These are phyloP conservation scores for Trypanosoma avium DNA, from an alignment of 208 protist species.

Conservation along the genomic window DNA sequence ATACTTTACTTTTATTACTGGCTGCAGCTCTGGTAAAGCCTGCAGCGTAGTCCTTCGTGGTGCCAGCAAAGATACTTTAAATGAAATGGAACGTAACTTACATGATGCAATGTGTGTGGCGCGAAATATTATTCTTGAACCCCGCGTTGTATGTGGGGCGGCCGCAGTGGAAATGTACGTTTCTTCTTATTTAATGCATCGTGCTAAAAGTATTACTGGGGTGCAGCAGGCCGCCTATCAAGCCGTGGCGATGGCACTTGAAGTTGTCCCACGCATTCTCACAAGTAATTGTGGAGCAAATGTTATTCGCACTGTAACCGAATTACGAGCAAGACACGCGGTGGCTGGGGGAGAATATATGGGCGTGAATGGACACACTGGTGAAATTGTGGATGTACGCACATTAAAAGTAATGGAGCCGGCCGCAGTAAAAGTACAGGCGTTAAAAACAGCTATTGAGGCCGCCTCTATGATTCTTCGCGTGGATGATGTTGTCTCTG, in stretches of 20 bases:
- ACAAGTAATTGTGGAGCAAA: constrained; percentile 99
- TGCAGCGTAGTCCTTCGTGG: constrained; percentile 99
- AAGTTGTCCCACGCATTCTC: constrained; percentile 98
- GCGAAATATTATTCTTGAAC: constrained; percentile 98
- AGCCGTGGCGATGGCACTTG: constrained; percentile 94
- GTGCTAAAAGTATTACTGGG: constrained; percentile 95
- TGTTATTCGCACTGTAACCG: constrained; percentile 97
- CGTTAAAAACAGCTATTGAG: constrained; percentile 98
- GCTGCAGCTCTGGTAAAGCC: constrained; percentile 98
- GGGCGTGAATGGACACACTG: constrained; percentile 98
- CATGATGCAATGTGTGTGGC: constrained; percentile 99
- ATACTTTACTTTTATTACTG: constrained; percentile 99
- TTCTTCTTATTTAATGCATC: constrained; percentile 90
- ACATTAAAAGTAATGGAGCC: constrained; percentile 98
- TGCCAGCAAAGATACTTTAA: constrained; percentile 99
- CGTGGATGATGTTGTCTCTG: constrained; percentile 99
- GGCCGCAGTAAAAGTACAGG: constrained; percentile 97
- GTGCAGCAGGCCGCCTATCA: constrained; percentile 97
- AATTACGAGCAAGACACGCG: constrained; percentile 96
- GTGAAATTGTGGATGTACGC: constrained; percentile 95
- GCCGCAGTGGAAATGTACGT: constrained; percentile 98
- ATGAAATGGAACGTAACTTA: constrained; percentile 99
- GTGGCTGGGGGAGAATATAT: constrained; percentile 86
- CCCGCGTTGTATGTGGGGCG: constrained; percentile 98
- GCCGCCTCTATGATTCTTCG: constrained; percentile 98